phyloP scores from a whole-genome alignment of 1,284 basidiomycete species.

The Leccinum griseonigrum region DNA sequence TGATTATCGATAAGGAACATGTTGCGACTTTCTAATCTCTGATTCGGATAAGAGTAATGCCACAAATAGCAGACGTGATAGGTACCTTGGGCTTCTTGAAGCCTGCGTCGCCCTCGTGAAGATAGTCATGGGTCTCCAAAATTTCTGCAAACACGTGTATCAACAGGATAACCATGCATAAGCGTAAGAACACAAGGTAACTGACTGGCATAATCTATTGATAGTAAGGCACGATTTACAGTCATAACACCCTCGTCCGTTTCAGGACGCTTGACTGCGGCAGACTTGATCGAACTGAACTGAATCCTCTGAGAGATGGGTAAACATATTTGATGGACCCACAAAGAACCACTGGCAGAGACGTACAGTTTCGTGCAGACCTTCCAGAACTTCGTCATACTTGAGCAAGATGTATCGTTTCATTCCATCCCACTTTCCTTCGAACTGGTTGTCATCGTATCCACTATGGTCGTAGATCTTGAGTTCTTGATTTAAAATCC shows the following conservation, averaged over 20 bases:
- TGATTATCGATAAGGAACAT: constrained; percentile 70
- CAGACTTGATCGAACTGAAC: constrained; percentile 48
- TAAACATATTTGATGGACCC: constrained; percentile 3
- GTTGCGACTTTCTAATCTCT: constrained; percentile 86
- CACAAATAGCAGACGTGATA: constrained; percentile 3
- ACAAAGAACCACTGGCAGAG: not conserved
- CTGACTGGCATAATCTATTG: constrained; percentile 90
- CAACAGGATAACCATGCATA: not conserved
- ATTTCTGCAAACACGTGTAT: constrained; percentile 64
- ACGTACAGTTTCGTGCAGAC: constrained; percentile 58
- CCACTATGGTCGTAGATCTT: constrained; percentile 96
- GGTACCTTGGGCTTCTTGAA: constrained; percentile 92
- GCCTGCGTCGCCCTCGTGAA: constrained; percentile 88
- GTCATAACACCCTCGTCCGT: constrained; percentile 57
- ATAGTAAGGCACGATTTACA: constrained; percentile 79
- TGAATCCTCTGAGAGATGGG: constrained; percentile 65
- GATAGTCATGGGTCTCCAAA: constrained; percentile 82
- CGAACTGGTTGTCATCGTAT: constrained; percentile 94
- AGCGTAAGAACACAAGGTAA: constrained; percentile 4
- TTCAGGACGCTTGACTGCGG: constrained; percentile 42
- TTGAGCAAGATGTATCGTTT: constrained; percentile 87
- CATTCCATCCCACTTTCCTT: constrained; percentile 63
- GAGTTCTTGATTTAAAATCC: constrained; percentile 67
- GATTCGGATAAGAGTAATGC: constrained; percentile 9
- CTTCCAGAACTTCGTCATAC: constrained; percentile 89